These are phyloP conservation scores for Cercophora newfieldiana DNA, from an alignment of 495 filamentous ascomycete species.

Conservation along the genomic window DNA sequence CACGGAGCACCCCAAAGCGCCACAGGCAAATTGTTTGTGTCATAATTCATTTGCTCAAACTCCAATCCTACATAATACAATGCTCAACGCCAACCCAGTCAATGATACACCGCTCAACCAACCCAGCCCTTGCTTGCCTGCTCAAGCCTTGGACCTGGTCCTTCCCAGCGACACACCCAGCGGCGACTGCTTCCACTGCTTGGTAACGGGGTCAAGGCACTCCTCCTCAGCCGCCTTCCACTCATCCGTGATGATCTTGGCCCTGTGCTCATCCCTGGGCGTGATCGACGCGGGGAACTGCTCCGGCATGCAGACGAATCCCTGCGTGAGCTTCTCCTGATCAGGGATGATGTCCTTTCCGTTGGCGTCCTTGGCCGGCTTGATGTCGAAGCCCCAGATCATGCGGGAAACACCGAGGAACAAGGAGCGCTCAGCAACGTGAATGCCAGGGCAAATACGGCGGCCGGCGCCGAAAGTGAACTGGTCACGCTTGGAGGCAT, in stretches of 20 bases:
- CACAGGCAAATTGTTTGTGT: too few relatives aligned
- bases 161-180: slow-evolving; percentile 11
- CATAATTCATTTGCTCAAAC: neutral
- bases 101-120: neutral
- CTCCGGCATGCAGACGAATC: slow-evolving; percentile 46
- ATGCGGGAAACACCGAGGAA: slow-evolving; percentile 52
- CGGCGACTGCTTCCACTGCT: slow-evolving; percentile 31
- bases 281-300: slow-evolving; percentile 39
- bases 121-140: neutral
- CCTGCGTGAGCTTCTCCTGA: slow-evolving; percentile 43
- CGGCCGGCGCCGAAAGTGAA: slow-evolving; percentile 60
- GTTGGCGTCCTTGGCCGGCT: slow-evolving; percentile 29
- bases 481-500: slow-evolving; percentile 42
- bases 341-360: slow-evolving; percentile 43
- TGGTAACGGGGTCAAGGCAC: slow-evolving; percentile 34
- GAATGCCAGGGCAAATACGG: slow-evolving; percentile 58
- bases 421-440: slow-evolving; percentile 58
- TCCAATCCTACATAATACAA: neutral
- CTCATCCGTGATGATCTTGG: slow-evolving; percentile 32
- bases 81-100: neutral
- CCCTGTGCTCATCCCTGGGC: slow-evolving; percentile 32
- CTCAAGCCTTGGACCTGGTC: slow-evolving; percentile 23
- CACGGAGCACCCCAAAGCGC: too few relatives aligned
- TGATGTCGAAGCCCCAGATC: slow-evolving; percentile 56
- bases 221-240: slow-evolving; percentile 39